Percentiles rank a stretch among this genome's conserved stretches.
Conservation (phyloP, 2,329 filamentous ascomycete genomes). For the Trichoderma semiorbis region DNA sequence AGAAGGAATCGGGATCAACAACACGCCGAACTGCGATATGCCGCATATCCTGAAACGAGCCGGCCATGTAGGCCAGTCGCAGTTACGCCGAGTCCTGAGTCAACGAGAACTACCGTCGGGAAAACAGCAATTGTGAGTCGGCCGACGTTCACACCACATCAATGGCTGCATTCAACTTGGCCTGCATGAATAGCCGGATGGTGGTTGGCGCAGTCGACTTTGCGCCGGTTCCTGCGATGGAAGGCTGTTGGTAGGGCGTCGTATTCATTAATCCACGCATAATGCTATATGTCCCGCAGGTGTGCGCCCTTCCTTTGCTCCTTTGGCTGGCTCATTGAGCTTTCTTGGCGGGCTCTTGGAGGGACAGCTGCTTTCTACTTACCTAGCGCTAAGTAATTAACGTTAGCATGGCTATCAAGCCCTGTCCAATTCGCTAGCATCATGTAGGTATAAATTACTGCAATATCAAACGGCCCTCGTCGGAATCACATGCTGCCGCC, state of each 20-base stretch:
- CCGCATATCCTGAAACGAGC: neutral
- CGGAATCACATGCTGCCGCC: constrained; percentile 4
- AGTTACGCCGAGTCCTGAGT: neutral
- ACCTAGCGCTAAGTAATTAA: neutral
- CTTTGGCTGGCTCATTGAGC: neutral
- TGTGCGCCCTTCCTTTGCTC: neutral
- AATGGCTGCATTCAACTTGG: neutral
- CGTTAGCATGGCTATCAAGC: neutral
- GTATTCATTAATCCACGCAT: constrained; percentile 4
- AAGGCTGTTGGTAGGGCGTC: neutral
- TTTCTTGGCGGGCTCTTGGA: neutral
- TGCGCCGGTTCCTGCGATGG: neutral
- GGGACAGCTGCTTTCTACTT: neutral
- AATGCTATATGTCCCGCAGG: neutral
- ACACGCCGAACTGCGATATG: neutral
- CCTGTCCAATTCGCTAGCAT: neutral
- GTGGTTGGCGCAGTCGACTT: neutral
- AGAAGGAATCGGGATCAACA: neutral
- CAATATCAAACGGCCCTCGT: neutral
- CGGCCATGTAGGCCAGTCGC: neutral
- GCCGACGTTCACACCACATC: neutral
- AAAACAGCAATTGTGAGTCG: neutral
- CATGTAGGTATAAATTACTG: neutral
- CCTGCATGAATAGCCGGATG: neutral
- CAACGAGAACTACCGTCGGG: neutral